Conservation (phyloP, 129 eudicot species). For the Saussurea involucrata region DNA sequence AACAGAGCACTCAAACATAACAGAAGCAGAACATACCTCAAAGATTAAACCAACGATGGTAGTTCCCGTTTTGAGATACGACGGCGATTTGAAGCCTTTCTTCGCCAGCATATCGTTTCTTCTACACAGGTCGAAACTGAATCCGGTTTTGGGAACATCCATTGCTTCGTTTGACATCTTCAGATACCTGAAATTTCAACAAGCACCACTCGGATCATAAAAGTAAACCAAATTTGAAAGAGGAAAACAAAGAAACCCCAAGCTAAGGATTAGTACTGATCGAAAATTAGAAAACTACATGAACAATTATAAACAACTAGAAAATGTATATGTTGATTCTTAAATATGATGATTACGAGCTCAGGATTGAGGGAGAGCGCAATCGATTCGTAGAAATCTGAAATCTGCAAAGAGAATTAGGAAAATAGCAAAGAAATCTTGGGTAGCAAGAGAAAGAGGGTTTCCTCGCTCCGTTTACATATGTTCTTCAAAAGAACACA, state of each 20-base stretch:
- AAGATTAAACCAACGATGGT: slow-evolving; percentile 84
- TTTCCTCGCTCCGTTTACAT: slow-evolving; percentile 6
- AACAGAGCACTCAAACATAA: background rate
- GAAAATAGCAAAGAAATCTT: slow-evolving; percentile 21
- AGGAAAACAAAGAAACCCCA: background rate
- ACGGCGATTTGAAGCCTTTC: slow-evolving; percentile 57
- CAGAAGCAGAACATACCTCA: slow-evolving; percentile 40
- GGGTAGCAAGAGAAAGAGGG: slow-evolving; percentile 28
- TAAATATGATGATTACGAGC: background rate
- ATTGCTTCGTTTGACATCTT: slow-evolving; percentile 44
- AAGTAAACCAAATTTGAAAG: background rate
- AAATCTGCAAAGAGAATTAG: slow-evolving; percentile 2
- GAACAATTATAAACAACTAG: background rate
- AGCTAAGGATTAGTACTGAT: slow-evolving; percentile 6
- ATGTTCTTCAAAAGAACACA: background rate
- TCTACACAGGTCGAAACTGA: slow-evolving; percentile 73
- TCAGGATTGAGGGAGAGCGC: slow-evolving; percentile 3
- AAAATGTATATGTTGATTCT: background rate
- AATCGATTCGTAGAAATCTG: background rate
- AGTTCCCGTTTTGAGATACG: slow-evolving; percentile 87
- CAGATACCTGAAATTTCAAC: slow-evolving; percentile 19
- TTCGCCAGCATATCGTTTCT: slow-evolving; percentile 76
- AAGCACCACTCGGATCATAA: background rate
- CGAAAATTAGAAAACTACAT: background rate
- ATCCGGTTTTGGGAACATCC: slow-evolving; percentile 66